Percentiles rank a stretch among this genome's conserved stretches.
These are phyloP conservation scores for Xylaria sp. DNA, from an alignment of 2,329 filamentous ascomycete genomes.

Conservation along the genomic window DNA sequence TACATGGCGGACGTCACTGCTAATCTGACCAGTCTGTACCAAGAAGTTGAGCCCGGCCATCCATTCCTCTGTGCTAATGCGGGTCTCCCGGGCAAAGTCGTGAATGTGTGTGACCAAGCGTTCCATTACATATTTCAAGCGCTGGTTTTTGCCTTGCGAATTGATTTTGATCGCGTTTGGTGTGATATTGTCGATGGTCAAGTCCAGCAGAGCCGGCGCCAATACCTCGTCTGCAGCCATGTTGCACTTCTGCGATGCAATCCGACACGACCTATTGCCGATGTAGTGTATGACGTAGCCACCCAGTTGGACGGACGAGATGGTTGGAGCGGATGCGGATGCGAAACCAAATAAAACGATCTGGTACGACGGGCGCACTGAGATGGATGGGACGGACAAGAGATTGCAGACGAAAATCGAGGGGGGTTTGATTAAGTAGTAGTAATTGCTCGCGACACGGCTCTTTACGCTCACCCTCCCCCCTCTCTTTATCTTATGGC, in stretches of 20 bases:
- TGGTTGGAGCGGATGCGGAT: too few relatives aligned
- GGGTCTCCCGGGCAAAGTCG: conserved; percentile 80
- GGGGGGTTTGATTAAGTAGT: not conserved
- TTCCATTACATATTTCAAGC: conserved; percentile 74
- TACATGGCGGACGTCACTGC: conserved; percentile 74
- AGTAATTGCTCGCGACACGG: not conserved
- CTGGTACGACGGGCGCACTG: not conserved
- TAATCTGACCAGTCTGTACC: conserved; percentile 74
- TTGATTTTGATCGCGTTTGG: conserved; percentile 78
- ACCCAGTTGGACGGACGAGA: not conserved
- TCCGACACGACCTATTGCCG: not conserved
- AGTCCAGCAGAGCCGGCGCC: conserved; percentile 64
- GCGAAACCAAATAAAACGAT: not conserved
- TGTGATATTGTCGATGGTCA: conserved; percentile 82
- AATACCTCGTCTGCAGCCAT: conserved; percentile 35
- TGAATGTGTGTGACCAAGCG: conserved; percentile 78
- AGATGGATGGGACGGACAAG: not conserved
- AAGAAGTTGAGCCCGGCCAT: conserved; percentile 75
- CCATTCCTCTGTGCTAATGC: conserved; percentile 79
- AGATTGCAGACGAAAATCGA: not conserved
- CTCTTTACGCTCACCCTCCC: conserved; percentile 1
- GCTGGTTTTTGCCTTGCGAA: conserved; percentile 67
- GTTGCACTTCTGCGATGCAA: conserved; percentile 1
- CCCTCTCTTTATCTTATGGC: conserved; percentile 7
- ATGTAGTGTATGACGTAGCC: too few relatives aligned